Evolutionary conservation across 768 basidiomycete genomes (phyloP), one percentile per base, ranked within the genome.

Genomic region (Suillus luteus): DNA sequence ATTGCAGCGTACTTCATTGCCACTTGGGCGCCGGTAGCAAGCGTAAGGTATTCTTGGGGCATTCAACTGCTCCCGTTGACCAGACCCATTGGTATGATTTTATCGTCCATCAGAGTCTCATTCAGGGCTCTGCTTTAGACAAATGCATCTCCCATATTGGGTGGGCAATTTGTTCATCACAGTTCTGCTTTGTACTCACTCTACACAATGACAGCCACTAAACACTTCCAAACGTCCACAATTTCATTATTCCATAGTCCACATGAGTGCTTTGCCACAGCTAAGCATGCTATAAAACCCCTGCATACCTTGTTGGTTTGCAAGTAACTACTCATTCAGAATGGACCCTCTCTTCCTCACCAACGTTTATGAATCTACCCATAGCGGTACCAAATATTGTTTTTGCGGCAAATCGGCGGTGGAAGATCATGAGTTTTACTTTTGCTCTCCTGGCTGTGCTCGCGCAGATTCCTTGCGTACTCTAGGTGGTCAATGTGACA

Each of bases 341-440:
- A 49, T 49, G 48, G 14, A 49, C 7, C 22, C 22, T 49, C 22
- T 49, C 48, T 15, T 24, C 24, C 7, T 49, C 24, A 14, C 49
- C 49, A 17, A 72, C 22, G 49, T 62, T 27, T 69, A 59, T 11
- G 55, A 65, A 27, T 65, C 67, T 0, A 55, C 71, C 31, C 37
- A 62, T 24, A 51, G 55, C 14, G 60, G 60, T 24, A 51, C 57
- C 10, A 59, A 52, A 15, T 37, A 64, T 12, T 75, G 74, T 55
- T 69, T 69, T 48, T 75, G 74, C 19, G 75, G 75, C 19, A 64
- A 41, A 19, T 51, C 48, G 44, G 72, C 74, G 1, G 55, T 66
- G 0, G 60, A 68, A 58, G 66, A 59, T 12, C 74, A 75, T 40
- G 73, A 76, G 0, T 72, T 69, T 54, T 75, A 66, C 67, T 76